These are phyloP conservation scores for Acanthamoeba rhysodes DNA, from an alignment of 208 protist species.

Conservation along the genomic window DNA sequence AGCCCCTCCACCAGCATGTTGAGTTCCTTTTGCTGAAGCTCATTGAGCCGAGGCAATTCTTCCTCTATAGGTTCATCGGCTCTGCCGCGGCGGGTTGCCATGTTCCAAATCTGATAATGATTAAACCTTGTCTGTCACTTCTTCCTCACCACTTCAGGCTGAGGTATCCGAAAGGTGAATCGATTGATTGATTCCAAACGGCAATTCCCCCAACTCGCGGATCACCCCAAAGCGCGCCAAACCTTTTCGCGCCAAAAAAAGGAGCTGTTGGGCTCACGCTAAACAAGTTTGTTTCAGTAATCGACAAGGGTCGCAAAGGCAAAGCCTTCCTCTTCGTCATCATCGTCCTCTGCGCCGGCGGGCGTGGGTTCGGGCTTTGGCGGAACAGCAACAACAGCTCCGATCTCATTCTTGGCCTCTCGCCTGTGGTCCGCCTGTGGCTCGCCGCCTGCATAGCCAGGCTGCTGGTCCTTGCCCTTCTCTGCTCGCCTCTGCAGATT, in stretches of 20 bases:
- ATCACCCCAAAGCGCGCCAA: neutral
- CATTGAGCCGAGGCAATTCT: conserved; percentile 22
- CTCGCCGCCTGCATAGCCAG: neutral
- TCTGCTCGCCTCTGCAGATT: neutral
- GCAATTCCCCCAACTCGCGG: neutral
- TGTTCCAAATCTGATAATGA: neutral
- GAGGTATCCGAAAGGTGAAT: neutral
- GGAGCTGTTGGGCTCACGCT: neutral
- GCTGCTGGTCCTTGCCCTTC: neutral
- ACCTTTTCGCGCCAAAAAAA: neutral
- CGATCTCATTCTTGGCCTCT: neutral
- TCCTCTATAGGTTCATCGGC: neutral
- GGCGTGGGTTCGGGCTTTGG: neutral
- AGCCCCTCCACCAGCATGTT: neutral
- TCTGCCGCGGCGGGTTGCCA: neutral
- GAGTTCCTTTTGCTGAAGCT: neutral
- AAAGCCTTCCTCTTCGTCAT: conserved; percentile 39
- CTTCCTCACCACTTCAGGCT: neutral
- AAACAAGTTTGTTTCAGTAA: neutral
- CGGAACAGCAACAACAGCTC: neutral
- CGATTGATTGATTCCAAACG: neutral
- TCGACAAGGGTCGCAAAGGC: conserved; percentile 44
- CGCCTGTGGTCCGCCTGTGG: neutral
- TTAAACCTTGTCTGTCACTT: neutral
- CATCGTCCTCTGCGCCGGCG: neutral